These are phyloP conservation scores for Paraphaeosphaeria minitans DNA, from an alignment of 2,329 filamentous ascomycete species.

Conservation along the genomic window DNA sequence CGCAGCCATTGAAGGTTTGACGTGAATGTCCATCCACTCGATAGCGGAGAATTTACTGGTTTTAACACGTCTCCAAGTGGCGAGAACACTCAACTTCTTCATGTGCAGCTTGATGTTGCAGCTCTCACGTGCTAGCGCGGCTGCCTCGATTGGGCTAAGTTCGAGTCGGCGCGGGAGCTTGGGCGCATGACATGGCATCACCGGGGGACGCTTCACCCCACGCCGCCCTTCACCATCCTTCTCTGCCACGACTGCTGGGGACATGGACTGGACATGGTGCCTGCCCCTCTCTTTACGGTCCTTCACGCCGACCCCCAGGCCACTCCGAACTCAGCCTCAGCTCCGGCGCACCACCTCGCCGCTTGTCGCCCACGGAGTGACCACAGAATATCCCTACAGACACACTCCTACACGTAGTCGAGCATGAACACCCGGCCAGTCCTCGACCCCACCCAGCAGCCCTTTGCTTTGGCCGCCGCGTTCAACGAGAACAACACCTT, in stretches of 20 bases:
- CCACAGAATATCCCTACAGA: constrained; percentile 9
- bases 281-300: constrained; percentile 11
- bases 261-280: constrained; percentile 34
- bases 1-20: too few species aligned
- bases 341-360: background rate
- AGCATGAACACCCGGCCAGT: constrained; percentile 87
- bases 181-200: constrained; percentile 20
- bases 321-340: constrained; percentile 2
- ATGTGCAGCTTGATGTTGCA: background rate
- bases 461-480: constrained; percentile 77
- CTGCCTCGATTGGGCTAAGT: background rate
- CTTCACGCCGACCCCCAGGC: constrained; percentile 23
- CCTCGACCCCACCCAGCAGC: constrained; percentile 76
- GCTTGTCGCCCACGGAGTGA: constrained; percentile 20
- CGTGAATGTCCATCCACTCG: background rate
- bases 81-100: background rate
- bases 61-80: background rate
- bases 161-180: constrained; percentile 3
- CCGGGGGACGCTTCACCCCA: constrained; percentile 1
- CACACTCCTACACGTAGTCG: background rate
- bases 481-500: constrained; percentile 87
- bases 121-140: constrained; percentile 1
- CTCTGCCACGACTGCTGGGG: constrained; percentile 14
- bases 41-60: background rate
- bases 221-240: background rate